Evolutionary conservation across 805 yeast genomes (phyloP).

Genomic region (Nakazawaea molendinolei): DNA sequence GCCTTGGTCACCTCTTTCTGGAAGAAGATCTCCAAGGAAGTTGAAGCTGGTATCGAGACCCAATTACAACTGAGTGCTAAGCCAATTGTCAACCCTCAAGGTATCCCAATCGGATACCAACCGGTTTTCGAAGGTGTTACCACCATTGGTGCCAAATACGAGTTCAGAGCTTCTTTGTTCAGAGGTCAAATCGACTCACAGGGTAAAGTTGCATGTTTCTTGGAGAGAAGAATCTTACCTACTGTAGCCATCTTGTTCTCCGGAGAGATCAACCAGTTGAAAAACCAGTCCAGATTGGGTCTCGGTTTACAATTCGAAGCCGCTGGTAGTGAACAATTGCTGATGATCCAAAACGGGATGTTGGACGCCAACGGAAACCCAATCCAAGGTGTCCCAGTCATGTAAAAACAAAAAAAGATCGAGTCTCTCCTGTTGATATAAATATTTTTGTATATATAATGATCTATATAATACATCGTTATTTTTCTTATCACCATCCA

Average conservation of each 20-base stretch:
- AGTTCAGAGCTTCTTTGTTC: slow-evolving; percentile 92
- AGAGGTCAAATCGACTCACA: slow-evolving; percentile 89
- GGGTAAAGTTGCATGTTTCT: slow-evolving; percentile 85
- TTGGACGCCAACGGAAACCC: slow-evolving; percentile 82
- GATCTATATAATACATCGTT: no score
- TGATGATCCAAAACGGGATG: slow-evolving; percentile 86
- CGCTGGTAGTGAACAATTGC: slow-evolving; percentile 88
- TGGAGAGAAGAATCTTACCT: slow-evolving; percentile 92
- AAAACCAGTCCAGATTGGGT: slow-evolving; percentile 72
- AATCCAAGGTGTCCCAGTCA: slow-evolving; percentile 45
- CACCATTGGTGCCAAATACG: slow-evolving; percentile 94
- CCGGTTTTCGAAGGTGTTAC: slow-evolving; percentile 88
- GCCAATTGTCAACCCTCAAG: slow-evolving; percentile 63
- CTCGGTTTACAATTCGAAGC: slow-evolving; percentile 94
- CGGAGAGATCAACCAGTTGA: slow-evolving; percentile 79
- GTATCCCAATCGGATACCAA: slow-evolving; percentile 74
- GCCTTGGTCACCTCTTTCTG: slow-evolving; percentile 84
- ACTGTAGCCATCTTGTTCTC: slow-evolving; percentile 81
- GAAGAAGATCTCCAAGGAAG: slow-evolving; percentile 87
- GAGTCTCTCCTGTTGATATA: no score
- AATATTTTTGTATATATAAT: no score
- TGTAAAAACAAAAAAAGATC: slow-evolving; percentile 1
- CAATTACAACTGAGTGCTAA: slow-evolving; percentile 69
- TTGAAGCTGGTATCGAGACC: slow-evolving; percentile 92
- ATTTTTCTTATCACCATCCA: slow-evolving; percentile 1